Evolutionary conservation across 768 basidiomycete genomes (phyloP), one percentile per base, ranked within the genome.

Genomic region (Antrodiella citrinella): DNA sequence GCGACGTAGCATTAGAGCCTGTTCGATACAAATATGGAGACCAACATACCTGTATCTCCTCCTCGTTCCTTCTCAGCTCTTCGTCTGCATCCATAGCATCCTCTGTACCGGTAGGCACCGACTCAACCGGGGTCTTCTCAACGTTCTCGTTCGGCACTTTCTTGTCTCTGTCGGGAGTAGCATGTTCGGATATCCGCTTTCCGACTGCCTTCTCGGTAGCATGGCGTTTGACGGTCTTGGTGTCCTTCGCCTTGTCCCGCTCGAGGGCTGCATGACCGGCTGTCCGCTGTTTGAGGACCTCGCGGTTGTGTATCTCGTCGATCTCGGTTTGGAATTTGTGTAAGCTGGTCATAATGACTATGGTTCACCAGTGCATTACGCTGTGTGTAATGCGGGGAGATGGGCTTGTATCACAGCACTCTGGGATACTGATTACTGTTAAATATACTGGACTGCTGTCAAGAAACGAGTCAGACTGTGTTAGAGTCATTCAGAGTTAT

Each of bases 241-340:
- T 51, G 35, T 51, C 54, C 15, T 46, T 53, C 11, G 54, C 55
- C 38, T 68, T 69, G 18, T 69, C 72, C 51, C 46, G 25, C 39
- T 74, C 72, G 21, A 62, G 59, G 60, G 76, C 77, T 62, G 58
- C 62, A 52, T 57, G 44, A 23, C 62, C 54, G 12, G 71, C 70
- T 9, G 66, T 64, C 38, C 84, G 77, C 55, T 87, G 82, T 64
- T 77, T 86, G 24, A 74, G 68, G 42, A 79, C 67, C 65, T 88
- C 85, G 45, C 82, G 78, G 57, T 76, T 71, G 51, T 81, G 79
- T 59, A 89, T 84, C 56, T 85, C 78, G 54, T 89, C 82, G 53
- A 90, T 91, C 67, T 88, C 86, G 58, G 67, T 75, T 65, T 91
- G 87, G 58, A 84, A 83, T 13, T 73, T 74, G 35, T 77, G 75